Conservation (phyloP, 1,284 basidiomycete genomes). For the Exobasidium rhododendri region DNA sequence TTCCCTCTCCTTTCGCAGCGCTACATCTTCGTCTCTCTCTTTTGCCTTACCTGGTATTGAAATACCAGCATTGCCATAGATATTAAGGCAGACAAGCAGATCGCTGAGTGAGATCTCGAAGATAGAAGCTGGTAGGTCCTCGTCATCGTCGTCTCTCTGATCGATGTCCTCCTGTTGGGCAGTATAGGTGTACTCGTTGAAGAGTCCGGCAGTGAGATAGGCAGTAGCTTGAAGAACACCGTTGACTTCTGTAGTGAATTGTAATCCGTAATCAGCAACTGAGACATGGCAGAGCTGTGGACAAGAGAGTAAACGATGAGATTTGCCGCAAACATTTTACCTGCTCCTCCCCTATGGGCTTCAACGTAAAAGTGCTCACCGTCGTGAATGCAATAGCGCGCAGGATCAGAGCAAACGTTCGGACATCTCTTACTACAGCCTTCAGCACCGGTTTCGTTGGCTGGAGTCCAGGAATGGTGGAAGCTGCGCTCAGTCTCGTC, state of each 20-base stretch:
- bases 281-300: background rate
- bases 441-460: constrained; percentile 1
- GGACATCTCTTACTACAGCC: background rate
- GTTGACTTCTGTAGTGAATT: background rate
- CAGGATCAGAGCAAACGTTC: background rate
- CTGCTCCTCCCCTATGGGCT: background rate
- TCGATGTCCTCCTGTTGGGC: background rate
- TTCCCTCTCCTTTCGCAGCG: background rate
- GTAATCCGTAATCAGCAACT: background rate
- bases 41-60: background rate
- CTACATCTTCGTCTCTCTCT: background rate
- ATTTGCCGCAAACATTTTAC: background rate
- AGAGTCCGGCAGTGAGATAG: background rate
- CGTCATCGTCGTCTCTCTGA: background rate
- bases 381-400: background rate
- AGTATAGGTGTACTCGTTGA: background rate
- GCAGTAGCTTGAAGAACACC: background rate
- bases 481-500: no score
- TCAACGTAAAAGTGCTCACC: background rate
- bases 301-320: background rate
- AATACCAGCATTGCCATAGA: background rate
- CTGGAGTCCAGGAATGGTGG: no score
- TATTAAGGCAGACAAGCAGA: constrained; percentile 4
- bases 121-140: background rate
- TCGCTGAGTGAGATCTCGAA: background rate